Evolutionary conservation across 495 filamentous ascomycete genomes (phyloP).

Genomic region (Annulohypoxylon moriforme): DNA sequence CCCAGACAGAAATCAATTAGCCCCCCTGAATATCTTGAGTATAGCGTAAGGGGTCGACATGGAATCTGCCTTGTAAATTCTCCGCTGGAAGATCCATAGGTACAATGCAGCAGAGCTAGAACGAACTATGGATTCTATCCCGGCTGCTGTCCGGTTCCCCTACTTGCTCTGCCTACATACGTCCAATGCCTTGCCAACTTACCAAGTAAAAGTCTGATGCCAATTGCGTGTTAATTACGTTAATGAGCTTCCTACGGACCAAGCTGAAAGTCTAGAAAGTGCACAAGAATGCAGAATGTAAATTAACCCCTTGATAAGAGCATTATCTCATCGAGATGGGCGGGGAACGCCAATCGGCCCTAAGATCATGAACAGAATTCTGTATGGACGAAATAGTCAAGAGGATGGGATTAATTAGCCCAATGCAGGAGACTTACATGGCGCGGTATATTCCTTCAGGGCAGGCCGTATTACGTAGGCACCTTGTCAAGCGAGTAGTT

Average conservation of each 20-base stretch:
- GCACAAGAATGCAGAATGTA: too few relatives aligned
- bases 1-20: neutral
- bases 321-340: conserved; percentile 23
- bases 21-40: neutral
- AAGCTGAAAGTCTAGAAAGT: conserved; percentile 13
- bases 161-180: neutral
- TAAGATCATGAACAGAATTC: conserved; percentile 33
- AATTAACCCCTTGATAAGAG: neutral
- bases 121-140: conserved; percentile 8
- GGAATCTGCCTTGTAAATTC: conserved; percentile 1
- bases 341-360: conserved; percentile 27
- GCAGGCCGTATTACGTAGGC: conserved; percentile 40
- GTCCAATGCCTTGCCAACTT: neutral
- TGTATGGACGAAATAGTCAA: conserved; percentile 1
- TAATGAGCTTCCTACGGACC: neutral
- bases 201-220: neutral
- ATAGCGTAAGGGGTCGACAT: neutral
- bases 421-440: conserved; percentile 22
- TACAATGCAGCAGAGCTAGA: conserved; percentile 2
- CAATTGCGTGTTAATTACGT: neutral
- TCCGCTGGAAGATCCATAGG: neutral
- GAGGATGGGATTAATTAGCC: conserved; percentile 37
- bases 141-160: neutral
- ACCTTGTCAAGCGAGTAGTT: conserved; percentile 13
- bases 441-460: conserved; percentile 29